Evolutionary conservation across 2,329 filamentous ascomycete species (phyloP).

Genomic region (Beauveria scarabaeidicola): DNA sequence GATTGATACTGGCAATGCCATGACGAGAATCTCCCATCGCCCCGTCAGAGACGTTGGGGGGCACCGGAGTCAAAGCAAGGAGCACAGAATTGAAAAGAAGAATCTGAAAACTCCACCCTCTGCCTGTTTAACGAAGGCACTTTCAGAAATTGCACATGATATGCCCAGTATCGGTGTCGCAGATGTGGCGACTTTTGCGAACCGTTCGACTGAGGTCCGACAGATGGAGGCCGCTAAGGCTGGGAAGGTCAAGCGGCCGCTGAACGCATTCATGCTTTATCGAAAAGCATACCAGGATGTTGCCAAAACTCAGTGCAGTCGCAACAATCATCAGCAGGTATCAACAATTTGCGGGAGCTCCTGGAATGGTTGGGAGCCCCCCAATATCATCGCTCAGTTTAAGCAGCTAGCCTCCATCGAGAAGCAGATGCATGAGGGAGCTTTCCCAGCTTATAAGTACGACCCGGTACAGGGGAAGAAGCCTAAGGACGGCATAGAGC

Average conservation of each 20-base stretch:
- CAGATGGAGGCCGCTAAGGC: slow-evolving; percentile 56
- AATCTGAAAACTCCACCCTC: background rate
- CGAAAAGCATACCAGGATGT: slow-evolving; percentile 85
- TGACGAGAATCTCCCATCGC: background rate
- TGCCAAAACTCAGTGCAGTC: slow-evolving; percentile 69
- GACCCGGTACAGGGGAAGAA: slow-evolving; percentile 42
- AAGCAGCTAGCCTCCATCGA: slow-evolving; percentile 72
- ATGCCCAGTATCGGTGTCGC: slow-evolving; percentile 54
- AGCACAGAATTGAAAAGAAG: background rate
- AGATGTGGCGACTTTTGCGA: slow-evolving; percentile 75
- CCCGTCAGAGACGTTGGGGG: background rate
- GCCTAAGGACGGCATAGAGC: slow-evolving; percentile 48
- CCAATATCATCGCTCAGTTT: slow-evolving; percentile 65
- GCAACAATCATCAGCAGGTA: slow-evolving; percentile 91
- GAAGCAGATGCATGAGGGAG: slow-evolving; percentile 72
- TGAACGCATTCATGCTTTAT: slow-evolving; percentile 99
- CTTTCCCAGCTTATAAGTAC: slow-evolving; percentile 92
- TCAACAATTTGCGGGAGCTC: slow-evolving; percentile 79
- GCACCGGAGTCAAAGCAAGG: background rate
- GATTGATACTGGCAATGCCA: background rate
- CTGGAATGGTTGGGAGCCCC: slow-evolving; percentile 68
- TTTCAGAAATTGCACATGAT: slow-evolving; percentile 62
- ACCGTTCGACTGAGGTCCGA: slow-evolving; percentile 58
- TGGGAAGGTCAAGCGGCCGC: slow-evolving; percentile 79
- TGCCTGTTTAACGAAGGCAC: slow-evolving; percentile 36